phyloP scores from a whole-genome alignment of 2,329 filamentous ascomycete species.

The Fusarium haematococcum region DNA sequence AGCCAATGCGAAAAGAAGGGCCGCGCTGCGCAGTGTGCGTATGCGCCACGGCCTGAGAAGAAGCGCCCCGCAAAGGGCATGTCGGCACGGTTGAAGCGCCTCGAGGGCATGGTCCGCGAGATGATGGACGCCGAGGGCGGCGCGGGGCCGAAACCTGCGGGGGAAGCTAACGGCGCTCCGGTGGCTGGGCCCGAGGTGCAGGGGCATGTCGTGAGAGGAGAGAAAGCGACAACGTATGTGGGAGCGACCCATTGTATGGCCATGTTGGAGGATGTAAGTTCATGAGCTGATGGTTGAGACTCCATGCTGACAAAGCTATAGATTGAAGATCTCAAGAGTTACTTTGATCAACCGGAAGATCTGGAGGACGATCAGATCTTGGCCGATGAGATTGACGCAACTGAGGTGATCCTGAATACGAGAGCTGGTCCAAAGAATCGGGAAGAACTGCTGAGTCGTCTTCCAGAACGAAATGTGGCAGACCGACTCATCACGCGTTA shows the following conservation, averaged over 20 bases:
- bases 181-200: constrained; percentile 39
- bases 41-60: constrained; percentile 60
- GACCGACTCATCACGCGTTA: constrained; percentile 65
- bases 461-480: constrained; percentile 60
- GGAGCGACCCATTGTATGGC: constrained; percentile 71
- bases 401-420: constrained; percentile 59
- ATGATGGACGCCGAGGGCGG: constrained; percentile 60
- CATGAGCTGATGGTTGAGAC: not conserved
- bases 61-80: constrained; percentile 60
- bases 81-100: constrained; percentile 64
- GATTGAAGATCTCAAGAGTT: constrained; percentile 70
- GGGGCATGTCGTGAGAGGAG: constrained; percentile 59
- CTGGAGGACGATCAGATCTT: constrained; percentile 49
- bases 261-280: constrained; percentile 68
- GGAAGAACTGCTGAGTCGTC: constrained; percentile 58
- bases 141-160: not conserved
- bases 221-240: constrained; percentile 62
- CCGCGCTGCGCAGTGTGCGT: constrained; percentile 58
- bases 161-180: constrained; percentile 14
- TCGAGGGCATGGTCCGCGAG: constrained; percentile 68
- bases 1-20: constrained; percentile 64
- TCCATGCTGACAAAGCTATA: constrained; percentile 43
- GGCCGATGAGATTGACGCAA: constrained; percentile 50
- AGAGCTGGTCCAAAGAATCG: constrained; percentile 54
- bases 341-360: constrained; percentile 63